Base-by-base conservation (phyloP, 192 early-diverging fungal species). In the Dimargaris xerosporica region DNA sequence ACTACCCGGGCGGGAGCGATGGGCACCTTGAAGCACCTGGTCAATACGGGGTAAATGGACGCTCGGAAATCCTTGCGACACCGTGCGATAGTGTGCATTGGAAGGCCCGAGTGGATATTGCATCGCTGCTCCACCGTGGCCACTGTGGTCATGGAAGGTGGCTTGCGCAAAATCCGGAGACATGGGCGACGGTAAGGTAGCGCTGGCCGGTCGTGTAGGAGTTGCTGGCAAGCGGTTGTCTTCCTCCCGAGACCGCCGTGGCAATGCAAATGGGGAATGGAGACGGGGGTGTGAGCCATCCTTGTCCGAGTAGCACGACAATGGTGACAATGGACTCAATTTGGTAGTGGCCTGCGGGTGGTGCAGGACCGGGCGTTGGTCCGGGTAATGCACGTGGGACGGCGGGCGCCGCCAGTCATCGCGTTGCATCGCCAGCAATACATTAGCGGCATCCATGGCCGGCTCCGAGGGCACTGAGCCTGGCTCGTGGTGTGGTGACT, bases 31-130 rank as follows among this genome's bases (percentile, higher is more conserved):
- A 15, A 59, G 56, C 5, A 59, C 56, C 3, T 59, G 56, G 56
- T 59, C 56, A 19, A 59, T 59, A 11, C 41, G 30, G 23, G 56
- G 56, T 29, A 59, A 17, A 29, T 41, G 30, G 17, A 59, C 29
- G 23, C 56, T 59, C 12, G 56, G 56, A 41, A 59, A 59, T 7
- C 47, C 47, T 17, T 50, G 31, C 16, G 11, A 13, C 11, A 45
- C 10, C 11, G 44, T 9, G 44, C 11, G 44, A 17, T 45, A 17
- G 44, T 9, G 44, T 9, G 17, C 44, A 13, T 17, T 45, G 10
- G 11, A 45, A 3, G n/a, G 23, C 54, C 54, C 28, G n/a, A 29
- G n/a, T 1, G 54, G n/a, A 29, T 15, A 25, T 17, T 21, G 54
- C n/a, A 3, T 16, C 16, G 54, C 2, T 26, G 21, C 28, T 16